Evolutionary conservation across 2,329 filamentous ascomycete species (phyloP), one percentile per base, ranked within the genome.

Genomic region (Paracorniculantispora psalliotae): DNA sequence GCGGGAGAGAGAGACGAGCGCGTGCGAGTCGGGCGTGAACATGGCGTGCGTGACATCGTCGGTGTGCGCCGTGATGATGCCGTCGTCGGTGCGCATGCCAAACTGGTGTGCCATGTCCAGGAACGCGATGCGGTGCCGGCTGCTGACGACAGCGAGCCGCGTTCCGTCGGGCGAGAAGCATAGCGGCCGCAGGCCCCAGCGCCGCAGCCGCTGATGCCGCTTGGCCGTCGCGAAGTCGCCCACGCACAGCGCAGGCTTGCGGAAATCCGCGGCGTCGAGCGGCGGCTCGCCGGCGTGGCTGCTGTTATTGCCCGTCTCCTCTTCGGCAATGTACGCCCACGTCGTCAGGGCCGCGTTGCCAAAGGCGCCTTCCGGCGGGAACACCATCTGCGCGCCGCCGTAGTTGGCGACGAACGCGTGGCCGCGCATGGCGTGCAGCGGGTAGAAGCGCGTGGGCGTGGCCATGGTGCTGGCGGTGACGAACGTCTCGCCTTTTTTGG

Each of bases 261-360:
- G 63, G 15, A 69, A 67, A 54, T 54, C 59, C 13, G 61, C 37
- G 2, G 64, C 66, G 33, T 68, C 64, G 35, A 67, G 66, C 2
- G 65, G 57, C 35, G 62, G 64, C 41, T 65, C 60, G n/a, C 62
- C 63, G 9, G 10, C 30, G 48, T 35, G 7, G 48, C 46, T 21
- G 12, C 26, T 21, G n/a, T n/a, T n/a, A n/a, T n/a, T n/a, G 30
- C 62, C 62, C 33, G 61, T 21, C 17, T 67, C 67, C n/a, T 67
- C 64, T 28, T 69, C 67, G 25, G 57, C 56, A 2, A 67, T 57
- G 44, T 68, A 69, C 0, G 67, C 64, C 67, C 67, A 69, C 7
- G 62, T 9, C 13, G 28, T 51, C 4, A 26, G 30, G 28, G 5
- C n/a, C n/a, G n/a, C n/a, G n/a, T n/a, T n/a, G n/a, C n/a, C n/a